Evolutionary conservation across 176 grass and related monocot species (phyloP).

Genomic region (Avena sativa): DNA sequence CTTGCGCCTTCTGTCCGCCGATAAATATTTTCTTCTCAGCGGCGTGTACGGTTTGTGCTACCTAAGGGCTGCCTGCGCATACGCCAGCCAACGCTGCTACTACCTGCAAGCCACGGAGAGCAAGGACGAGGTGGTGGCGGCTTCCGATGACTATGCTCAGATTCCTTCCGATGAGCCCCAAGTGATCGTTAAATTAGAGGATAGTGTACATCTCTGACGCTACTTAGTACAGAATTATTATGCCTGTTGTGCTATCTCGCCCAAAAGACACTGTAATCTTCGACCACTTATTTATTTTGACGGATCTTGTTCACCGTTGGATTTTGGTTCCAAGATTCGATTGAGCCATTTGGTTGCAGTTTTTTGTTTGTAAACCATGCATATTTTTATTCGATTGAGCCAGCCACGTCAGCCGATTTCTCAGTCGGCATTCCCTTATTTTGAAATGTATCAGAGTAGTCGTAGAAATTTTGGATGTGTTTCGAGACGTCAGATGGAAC

Average conservation of each 20-base stretch:
- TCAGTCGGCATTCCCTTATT: too few species aligned
- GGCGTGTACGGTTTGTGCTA: neutral
- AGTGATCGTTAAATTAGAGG: neutral
- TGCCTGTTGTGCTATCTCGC: neutral
- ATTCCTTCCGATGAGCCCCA: slow-evolving; percentile 19
- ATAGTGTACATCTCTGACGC: too few species aligned
- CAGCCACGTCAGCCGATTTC: too few species aligned
- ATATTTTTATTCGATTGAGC: too few species aligned
- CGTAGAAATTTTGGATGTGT: too few species aligned
- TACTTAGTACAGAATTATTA: neutral
- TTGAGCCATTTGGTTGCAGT: too few species aligned
- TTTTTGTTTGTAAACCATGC: too few species aligned
- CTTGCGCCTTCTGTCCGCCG: too few species aligned
- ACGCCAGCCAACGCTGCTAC: neutral
- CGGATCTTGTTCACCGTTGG: too few species aligned
- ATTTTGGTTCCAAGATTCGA: too few species aligned
- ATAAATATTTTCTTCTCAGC: neutral
- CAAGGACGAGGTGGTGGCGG: neutral
- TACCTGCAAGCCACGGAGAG: slow-evolving; percentile 6
- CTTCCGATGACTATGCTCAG: slow-evolving; percentile 9
- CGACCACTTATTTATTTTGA: neutral
- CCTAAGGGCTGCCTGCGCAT: neutral
- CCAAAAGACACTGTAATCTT: neutral
- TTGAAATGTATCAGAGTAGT: too few species aligned
- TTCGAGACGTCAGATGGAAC: too few species aligned